These are phyloP conservation scores for Amphibolis antarctica DNA, from an alignment of 106 monocot genomes.

Conservation along the genomic window DNA sequence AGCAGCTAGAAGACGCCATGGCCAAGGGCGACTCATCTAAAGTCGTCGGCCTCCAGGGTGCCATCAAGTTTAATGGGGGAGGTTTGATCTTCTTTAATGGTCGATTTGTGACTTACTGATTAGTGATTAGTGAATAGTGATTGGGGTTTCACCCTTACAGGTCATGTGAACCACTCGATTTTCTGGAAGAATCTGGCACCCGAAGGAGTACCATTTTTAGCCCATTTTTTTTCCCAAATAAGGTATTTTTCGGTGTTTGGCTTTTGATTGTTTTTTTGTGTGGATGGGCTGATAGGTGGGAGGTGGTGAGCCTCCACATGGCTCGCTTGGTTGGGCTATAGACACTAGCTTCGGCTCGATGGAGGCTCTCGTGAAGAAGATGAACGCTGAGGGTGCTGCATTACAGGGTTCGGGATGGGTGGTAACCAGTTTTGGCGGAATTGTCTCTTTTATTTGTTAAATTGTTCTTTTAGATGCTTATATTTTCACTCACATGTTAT, in stretches of 20 bases:
- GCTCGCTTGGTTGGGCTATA: conserved; percentile 83
- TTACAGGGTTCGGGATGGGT: conserved; percentile 99
- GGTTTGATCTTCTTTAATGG: conserved; percentile 22
- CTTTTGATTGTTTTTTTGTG: neutral
- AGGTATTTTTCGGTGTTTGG: neutral
- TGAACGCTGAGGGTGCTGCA: conserved; percentile 88
- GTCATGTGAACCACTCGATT: conserved; percentile 95
- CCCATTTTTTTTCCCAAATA: too few species aligned
- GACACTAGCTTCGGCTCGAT: conserved; percentile 74
- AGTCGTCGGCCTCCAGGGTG: conserved; percentile 82
- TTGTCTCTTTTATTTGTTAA: neutral
- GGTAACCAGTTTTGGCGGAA: conserved; percentile 26
- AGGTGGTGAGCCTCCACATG: conserved; percentile 89
- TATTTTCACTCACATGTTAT: neutral
- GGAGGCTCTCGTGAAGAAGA: conserved; percentile 45
- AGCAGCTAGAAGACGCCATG: conserved; percentile 83
- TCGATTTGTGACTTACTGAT: neutral
- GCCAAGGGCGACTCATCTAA: conserved; percentile 58
- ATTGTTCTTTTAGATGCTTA: neutral
- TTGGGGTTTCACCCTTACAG: conserved; percentile 25
- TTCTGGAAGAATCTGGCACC: conserved; percentile 99
- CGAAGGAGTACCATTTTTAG: conserved; percentile 25
- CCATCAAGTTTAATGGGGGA: conserved; percentile 99
- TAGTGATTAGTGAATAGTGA: neutral
- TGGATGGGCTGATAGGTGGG: conserved; percentile 54